Percentiles rank a stretch among this genome's conserved stretches.
Evolutionary conservation across 108 stramenopile genomes (phyloP).

Genomic region (Skeletonema potamos): DNA sequence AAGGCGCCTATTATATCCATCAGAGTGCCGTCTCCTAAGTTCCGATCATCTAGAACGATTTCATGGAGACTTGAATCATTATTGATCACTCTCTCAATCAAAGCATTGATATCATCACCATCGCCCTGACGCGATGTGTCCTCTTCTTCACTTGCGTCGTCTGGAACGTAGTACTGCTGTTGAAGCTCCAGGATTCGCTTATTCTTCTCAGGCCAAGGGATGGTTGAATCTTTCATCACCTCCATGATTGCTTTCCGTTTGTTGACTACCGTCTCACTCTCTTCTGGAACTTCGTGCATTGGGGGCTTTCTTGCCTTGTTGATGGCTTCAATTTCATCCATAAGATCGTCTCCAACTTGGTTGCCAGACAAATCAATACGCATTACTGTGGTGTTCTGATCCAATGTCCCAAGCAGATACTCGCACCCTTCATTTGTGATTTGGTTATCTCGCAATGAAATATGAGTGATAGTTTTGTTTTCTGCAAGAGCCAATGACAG

Average conservation of each 20-base stretch:
- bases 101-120: background rate
- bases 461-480: slow-evolving; percentile 24
- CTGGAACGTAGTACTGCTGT: slow-evolving; percentile 1
- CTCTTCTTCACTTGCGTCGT: background rate
- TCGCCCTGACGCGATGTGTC: background rate
- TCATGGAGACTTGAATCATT: background rate
- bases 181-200: slow-evolving; percentile 2
- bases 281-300: slow-evolving; percentile 11
- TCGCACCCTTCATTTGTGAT: slow-evolving; percentile 39
- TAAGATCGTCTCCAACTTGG: slow-evolving; percentile 21
- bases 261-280: background rate
- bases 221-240: background rate
- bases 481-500: slow-evolving; percentile 26
- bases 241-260: slow-evolving; percentile 10
- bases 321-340: slow-evolving; percentile 32
- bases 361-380: slow-evolving; percentile 37
- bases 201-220: slow-evolving; percentile 8
- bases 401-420: slow-evolving; percentile 32
- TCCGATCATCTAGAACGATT: background rate
- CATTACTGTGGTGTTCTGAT: slow-evolving; percentile 21
- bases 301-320: background rate
- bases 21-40: background rate
- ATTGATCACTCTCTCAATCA: slow-evolving; percentile 4
- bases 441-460: slow-evolving; percentile 35
- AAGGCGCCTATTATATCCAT: background rate